Conservation (phyloP, 2,329 filamentous ascomycete genomes). For the Trichoderma gracile region DNA sequence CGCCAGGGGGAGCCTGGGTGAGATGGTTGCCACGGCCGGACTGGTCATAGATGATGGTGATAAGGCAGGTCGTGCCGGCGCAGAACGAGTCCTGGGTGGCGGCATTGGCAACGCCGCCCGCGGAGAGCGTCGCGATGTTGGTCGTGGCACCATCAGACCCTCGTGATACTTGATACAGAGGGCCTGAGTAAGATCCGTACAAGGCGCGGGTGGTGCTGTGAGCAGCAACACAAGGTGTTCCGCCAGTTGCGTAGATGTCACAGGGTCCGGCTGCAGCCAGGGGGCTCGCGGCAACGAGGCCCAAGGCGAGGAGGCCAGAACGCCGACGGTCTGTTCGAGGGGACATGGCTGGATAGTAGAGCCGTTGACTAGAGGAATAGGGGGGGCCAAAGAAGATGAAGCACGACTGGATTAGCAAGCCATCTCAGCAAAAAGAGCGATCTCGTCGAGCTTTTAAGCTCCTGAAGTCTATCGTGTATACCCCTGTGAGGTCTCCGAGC, state of each 20-base stretch:
- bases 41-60: constrained; percentile 18
- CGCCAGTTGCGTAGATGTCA: constrained; percentile 13
- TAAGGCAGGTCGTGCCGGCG: constrained; percentile 13
- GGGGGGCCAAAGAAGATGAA: not conserved
- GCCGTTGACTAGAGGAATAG: not conserved
- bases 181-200: not conserved
- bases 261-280: constrained; percentile 2
- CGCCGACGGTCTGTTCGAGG: not conserved
- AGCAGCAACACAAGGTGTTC: constrained; percentile 16
- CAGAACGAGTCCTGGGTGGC: constrained; percentile 20
- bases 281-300: not conserved
- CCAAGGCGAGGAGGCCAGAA: not conserved
- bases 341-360: not conserved
- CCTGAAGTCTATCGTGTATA: not conserved
- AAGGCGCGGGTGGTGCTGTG: constrained; percentile 19
- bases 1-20: constrained; percentile 4
- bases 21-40: constrained; percentile 13
- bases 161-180: constrained; percentile 13
- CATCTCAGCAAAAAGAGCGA: not conserved
- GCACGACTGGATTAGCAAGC: not conserved
- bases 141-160: constrained; percentile 13
- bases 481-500: too few species aligned
- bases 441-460: constrained; percentile 5
- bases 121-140: not conserved
- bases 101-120: constrained; percentile 17